Conservation (phyloP, 495 filamentous ascomycete genomes). For the Hypoxylon fuscum region DNA sequence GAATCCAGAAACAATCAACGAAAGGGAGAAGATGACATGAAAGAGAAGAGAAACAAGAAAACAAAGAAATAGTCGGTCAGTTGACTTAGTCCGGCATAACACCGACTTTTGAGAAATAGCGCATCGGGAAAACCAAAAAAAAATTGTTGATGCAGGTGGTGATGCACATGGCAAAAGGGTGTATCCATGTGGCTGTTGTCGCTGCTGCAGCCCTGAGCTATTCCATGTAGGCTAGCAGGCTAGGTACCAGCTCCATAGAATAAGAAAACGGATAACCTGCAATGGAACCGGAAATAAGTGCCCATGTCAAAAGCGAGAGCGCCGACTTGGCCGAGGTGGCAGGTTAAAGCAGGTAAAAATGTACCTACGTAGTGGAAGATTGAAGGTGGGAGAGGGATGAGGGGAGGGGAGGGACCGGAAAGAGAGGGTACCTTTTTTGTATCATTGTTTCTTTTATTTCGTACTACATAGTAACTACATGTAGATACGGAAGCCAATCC, state of each 20-base stretch:
- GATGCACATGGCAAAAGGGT: too few relatives aligned
- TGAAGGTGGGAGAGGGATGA: neutral
- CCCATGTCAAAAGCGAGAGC: constrained; percentile 19
- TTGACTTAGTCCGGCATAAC: constrained; percentile 28
- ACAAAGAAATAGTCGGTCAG: constrained; percentile 25
- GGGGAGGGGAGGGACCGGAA: constrained; percentile 14
- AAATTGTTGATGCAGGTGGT: neutral
- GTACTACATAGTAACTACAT: too few relatives aligned
- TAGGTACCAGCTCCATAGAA: too few relatives aligned
- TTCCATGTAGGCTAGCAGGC: neutral
- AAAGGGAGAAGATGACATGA: constrained; percentile 1
- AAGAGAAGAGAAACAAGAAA: constrained; percentile 10
- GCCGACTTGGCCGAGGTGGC: constrained; percentile 26
- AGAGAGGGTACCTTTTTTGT: neutral
- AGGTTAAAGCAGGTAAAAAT: neutral
- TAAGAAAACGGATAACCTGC: too few relatives aligned
- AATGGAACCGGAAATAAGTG: constrained; percentile 30
- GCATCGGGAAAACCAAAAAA: constrained; percentile 23
- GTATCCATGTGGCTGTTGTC: constrained; percentile 18
- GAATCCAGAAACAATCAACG: constrained; percentile 19
- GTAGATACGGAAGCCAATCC: neutral
- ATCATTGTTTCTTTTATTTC: neutral
- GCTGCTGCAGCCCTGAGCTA: neutral
- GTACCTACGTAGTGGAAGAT: too few relatives aligned
- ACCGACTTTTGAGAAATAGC: constrained; percentile 21